These are phyloP conservation scores for Colletotrichum paranaense DNA, from an alignment of 2,329 filamentous ascomycete species.

Conservation along the genomic window DNA sequence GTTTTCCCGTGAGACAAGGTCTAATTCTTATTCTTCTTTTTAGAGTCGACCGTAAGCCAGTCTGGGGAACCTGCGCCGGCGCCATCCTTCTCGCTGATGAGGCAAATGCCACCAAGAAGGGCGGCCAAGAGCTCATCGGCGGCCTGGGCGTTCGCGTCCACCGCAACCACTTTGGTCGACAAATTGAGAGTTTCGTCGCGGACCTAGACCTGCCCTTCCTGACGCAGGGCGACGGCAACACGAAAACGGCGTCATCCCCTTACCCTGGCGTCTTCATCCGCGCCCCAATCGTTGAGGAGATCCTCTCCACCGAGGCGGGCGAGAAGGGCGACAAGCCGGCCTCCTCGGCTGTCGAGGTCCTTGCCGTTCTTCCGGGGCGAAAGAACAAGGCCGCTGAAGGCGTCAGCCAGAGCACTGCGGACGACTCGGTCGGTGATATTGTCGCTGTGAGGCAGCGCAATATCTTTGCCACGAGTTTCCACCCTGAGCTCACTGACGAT, in stretches of 20 bases:
- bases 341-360: constrained; percentile 56
- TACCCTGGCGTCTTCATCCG: constrained; percentile 94
- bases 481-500: constrained; percentile 92
- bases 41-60: constrained; percentile 81
- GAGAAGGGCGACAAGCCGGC: constrained; percentile 29
- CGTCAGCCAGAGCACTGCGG: constrained; percentile 49
- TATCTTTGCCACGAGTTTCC: constrained; percentile 94
- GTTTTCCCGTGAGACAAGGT: neutral
- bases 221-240: constrained; percentile 41
- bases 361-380: constrained; percentile 61
- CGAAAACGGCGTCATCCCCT: constrained; percentile 44
- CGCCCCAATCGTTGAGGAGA: constrained; percentile 89
- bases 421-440: constrained; percentile 74
- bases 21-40: neutral
- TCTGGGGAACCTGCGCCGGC: constrained; percentile 96
- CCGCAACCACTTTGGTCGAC: constrained; percentile 93
- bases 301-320: constrained; percentile 62
- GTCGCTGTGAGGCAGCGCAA: constrained; percentile 92
- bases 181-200: constrained; percentile 90
- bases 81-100: constrained; percentile 90
- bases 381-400: constrained; percentile 48
- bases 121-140: constrained; percentile 92
- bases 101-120: constrained; percentile 88
- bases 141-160: constrained; percentile 92
- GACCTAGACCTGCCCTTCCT: constrained; percentile 80